Base-by-base conservation (phyloP, 108 stramenopile species). In the Cyclotella kingstonii region DNA sequence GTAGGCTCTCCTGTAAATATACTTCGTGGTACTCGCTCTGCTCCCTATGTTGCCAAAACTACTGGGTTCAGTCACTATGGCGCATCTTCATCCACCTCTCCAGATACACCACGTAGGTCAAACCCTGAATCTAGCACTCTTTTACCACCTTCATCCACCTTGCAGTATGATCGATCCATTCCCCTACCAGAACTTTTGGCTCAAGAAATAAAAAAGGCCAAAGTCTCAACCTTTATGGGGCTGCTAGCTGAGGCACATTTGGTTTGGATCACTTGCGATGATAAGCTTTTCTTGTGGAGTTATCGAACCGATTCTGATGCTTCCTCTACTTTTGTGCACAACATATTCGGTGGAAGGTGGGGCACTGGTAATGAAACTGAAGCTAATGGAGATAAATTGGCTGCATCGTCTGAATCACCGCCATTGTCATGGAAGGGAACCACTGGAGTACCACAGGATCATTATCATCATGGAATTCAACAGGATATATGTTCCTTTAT, bases 251-350 rank as follows among this genome's bases (percentile, higher is more conserved):
- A 95, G 31, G 95, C 89, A 6, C 54, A 88, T 61, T 70, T 96
- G 48, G 98, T 85, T 6, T 98, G 98, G 98, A 66, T 96, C 78
- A 85, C 79, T 45, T 77, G 90, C 31, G 98, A 98, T 63, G 84
- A 93, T 43, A 78, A 66, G 6, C 74, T 98, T 8, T 96, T 84
- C 45, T 58, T 98, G 28, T 98, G 96, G 97, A 67, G 87, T 28
- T 93, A 89, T 45, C 19, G 36, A 25, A 12, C 35, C 39, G 28
- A 45, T 54, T 12, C 18, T 54, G 56, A 28, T n/a, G 18, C 51
- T 0, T 38, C 50, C 17, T 2, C 33, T 18, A 15, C 19, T 55
- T 0, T 0, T 19, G 17, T 40, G 17, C 19, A 0, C 8, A 33
- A 59, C 50, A 60, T 25, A 15, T 45, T 51, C 2, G 68, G 40